Base-by-base conservation (phyloP, 2,329 filamentous ascomycete species). In the Ceratocystis huliohia region DNA sequence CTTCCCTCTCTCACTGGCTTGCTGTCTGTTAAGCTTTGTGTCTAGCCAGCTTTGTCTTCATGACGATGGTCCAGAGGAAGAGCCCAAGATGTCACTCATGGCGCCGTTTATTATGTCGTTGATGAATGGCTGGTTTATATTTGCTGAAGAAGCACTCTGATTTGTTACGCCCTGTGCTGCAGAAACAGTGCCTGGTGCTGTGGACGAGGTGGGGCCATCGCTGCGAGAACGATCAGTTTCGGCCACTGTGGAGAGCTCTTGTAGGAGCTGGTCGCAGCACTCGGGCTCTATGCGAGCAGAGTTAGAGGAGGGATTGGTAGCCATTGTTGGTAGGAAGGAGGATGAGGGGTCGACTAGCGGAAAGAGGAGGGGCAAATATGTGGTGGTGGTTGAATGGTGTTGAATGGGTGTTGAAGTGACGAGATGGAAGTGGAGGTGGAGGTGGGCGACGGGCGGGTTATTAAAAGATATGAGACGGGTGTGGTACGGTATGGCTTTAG, bases 41-140 rank as follows among this genome's bases (percentile, higher is more conserved):
- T 53, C 20, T 53, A 8, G 22, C 48, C 13, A 15, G 20, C 22
- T 53, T 25, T 53, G 22, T 53, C 48, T 59, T 59, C 56, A 59
- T 33, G 56, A 59, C 15, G 56, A 59, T 30, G 56, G 17, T 59
- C 56, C 56, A 10, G 56, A 64, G 20, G 50, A 45, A 10, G 33
- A 61, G 37, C 61, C 61, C n/a, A 63, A 25, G 22, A 63, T 64
- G 45, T 68, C 66, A 48, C 59, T 61, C 28, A 68, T 68, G 25
- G 64, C 63, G 5, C 64, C 66, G 20, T 66, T 68, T 28, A 68
- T 68, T 28, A 68, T 44, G 37, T 64, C 59, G 37, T 61, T 59
- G 28, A 68, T 33, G 56, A 65, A 65, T 22, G 66, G 66, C 4
- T 68, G 66, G 44, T 65, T 65, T 22, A 68, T 68, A 44, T 68